Evolutionary conservation across 129 eudicot genomes (phyloP).

Genomic region (Arctium lappa): DNA sequence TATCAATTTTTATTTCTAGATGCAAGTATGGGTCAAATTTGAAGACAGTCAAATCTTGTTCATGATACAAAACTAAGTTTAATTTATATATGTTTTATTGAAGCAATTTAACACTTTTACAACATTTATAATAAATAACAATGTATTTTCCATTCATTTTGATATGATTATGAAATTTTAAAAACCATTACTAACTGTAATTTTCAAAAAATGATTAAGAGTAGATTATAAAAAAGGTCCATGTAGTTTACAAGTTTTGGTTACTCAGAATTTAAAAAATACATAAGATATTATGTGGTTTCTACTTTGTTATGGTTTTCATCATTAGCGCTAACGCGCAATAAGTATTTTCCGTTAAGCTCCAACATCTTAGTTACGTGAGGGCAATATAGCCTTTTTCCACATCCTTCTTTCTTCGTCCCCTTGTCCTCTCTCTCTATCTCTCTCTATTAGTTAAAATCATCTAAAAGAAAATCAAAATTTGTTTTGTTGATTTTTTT

Average conservation of each 20-base stretch:
- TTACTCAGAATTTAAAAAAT: background rate
- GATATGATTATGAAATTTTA: background rate
- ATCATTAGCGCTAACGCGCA: too few species aligned
- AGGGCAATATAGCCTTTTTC: background rate
- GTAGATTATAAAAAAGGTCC: background rate
- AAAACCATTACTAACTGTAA: background rate
- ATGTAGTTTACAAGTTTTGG: background rate
- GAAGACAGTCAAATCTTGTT: background rate
- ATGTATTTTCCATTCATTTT: too few species aligned
- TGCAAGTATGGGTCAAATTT: background rate
- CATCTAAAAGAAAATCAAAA: too few species aligned
- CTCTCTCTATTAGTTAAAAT: too few species aligned
- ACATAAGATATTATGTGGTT: background rate
- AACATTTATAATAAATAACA: background rate
- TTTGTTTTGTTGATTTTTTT: background rate
- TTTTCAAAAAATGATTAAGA: background rate
- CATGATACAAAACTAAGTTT: background rate
- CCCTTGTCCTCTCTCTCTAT: too few species aligned
- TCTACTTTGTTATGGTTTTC: background rate
- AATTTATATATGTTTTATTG: too few species aligned
- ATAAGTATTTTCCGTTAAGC: background rate
- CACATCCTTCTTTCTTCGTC: background rate
- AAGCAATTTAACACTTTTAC: background rate
- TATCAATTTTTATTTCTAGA: background rate
- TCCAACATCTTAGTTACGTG: background rate